Base-by-base conservation (phyloP, 1,284 basidiomycete species). In the Trichosporon asahii region DNA sequence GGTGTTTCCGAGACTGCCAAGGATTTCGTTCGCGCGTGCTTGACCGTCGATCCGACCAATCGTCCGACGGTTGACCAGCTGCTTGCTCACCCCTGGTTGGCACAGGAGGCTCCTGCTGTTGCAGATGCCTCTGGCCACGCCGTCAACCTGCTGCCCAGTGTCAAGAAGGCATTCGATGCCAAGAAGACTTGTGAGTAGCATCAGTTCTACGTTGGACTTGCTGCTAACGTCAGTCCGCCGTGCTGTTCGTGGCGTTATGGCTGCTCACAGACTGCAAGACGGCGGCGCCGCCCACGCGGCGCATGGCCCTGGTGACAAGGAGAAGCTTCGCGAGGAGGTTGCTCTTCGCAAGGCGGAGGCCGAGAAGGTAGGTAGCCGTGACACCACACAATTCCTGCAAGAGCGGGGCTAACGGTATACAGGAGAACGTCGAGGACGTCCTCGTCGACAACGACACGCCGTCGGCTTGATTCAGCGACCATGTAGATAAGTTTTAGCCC, bases 161-260 rank as follows among this genome's bases (percentile, higher is more conserved):
- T 97, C 82, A 92, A 90, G 86, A 91, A 89, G 84, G 90, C 89
- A 44, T 94, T 95, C 85, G 90, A 95, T 78, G 93, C 92, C 40
- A 92, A 89, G 85, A 89, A 89, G 84, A 89, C 91, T 15, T 94
- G 93, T 94, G 78, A 72, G 91, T 87, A 2, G 31, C 7, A 5
- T 33, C 8, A 8, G 8, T 4, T 1, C 61, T 2, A 18, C 8
- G 12, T 8, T 65, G 7, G 33, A 7, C 2, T 15, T 27, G 14
- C 33, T 37, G 33, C 60, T 53, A 46, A 49, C 37, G 35, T 18
- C 80, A 93, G 92, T 93, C 91, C 89, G 91, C 75, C 93, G 92
- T 78, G 93, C 92, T 7, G 91, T 93, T 9, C 87, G 90, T 78
- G 89, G 91, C 65, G 93, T 95, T 86, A 90, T 90, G 81, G 92